Evolutionary conservation across 345 rosid species (phyloP).

Genomic region (Boechera stricta): DNA sequence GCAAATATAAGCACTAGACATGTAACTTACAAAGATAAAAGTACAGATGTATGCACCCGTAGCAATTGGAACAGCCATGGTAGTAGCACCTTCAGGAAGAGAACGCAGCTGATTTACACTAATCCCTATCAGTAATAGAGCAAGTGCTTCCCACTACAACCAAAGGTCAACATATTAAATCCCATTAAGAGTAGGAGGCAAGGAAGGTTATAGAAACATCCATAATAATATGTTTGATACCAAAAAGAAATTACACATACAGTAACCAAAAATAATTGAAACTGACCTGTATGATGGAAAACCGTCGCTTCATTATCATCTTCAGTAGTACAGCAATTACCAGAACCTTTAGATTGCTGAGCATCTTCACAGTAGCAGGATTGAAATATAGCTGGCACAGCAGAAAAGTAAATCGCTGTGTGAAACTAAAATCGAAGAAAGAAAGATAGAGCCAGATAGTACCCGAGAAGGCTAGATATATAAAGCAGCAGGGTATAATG

Average conservation of each 20-base stretch:
- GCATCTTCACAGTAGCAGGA: constrained; percentile 99
- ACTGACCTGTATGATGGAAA: constrained; percentile 84
- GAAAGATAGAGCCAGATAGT: background rate
- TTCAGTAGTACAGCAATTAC: constrained; percentile 91
- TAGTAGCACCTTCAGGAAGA: constrained; percentile 78
- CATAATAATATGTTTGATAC: background rate
- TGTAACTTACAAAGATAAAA: constrained; percentile 79
- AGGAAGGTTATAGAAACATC: background rate
- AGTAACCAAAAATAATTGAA: constrained; percentile 16
- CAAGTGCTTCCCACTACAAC: constrained; percentile 97
- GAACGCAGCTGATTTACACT: constrained; percentile 91
- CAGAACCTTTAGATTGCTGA: constrained; percentile 96
- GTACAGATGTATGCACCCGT: constrained; percentile 87
- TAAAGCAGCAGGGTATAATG: constrained; percentile 9
- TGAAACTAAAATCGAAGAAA: background rate
- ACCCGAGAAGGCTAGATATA: constrained; percentile 14
- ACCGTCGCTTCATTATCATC: constrained; percentile 87
- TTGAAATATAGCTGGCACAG: constrained; percentile 84
- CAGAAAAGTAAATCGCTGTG: constrained; percentile 29
- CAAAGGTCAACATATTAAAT: constrained; percentile 1
- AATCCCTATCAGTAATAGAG: constrained; percentile 88
- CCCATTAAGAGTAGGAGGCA: constrained; percentile 11
- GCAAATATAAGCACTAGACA: constrained; percentile 5
- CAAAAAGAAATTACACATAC: background rate
- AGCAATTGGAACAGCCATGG: constrained; percentile 80